Percentiles rank a stretch among this genome's conserved stretches.
Conservation (phyloP, 2,329 filamentous ascomycete genomes). For the Hirsutella thompsonii region DNA sequence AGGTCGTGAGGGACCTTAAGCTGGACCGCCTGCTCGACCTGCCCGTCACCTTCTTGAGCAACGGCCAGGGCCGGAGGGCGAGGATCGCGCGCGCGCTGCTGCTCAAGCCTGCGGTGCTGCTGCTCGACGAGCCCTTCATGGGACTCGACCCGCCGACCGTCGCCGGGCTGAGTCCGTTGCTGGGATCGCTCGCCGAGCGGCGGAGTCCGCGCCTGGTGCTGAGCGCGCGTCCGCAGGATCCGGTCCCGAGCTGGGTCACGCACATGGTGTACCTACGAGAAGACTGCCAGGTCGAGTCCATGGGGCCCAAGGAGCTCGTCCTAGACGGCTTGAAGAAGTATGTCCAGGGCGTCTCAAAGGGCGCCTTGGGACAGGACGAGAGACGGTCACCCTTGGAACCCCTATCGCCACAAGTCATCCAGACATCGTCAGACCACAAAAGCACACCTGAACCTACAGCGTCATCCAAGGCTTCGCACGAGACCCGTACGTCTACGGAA, state of each 20-base stretch:
- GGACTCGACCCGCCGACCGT: conserved; percentile 81
- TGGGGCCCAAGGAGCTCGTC: conserved; percentile 54
- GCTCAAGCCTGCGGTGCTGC: conserved; percentile 62
- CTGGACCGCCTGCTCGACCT: conserved; percentile 59
- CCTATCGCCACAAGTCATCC: too few relatives aligned
- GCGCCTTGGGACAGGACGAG: conserved; percentile 30
- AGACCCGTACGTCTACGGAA: too few relatives aligned
- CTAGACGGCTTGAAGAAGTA: conserved; percentile 38
- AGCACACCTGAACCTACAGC: too few relatives aligned
- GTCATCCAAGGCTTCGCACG: too few relatives aligned
- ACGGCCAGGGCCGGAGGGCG: conserved; percentile 79
- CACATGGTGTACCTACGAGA: conserved; percentile 63
- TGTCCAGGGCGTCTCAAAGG: conserved; percentile 30
- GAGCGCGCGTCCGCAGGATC: conserved; percentile 72
- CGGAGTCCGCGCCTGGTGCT: conserved; percentile 62
- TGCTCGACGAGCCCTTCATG: conserved; percentile 94
- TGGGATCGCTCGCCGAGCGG: conserved; percentile 53
- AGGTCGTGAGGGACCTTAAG: conserved; percentile 57
- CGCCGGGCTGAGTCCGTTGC: conserved; percentile 54
- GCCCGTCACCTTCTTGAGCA: conserved; percentile 81
- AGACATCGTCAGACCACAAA: too few relatives aligned
- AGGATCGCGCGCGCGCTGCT: conserved; percentile 81
- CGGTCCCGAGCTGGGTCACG: conserved; percentile 80
- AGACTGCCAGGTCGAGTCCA: conserved; percentile 49
- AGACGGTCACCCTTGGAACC: conserved; percentile 30